A percentile compares a stretch with the other conserved stretches of the same genome.
Evolutionary conservation across 257 asterid species (phyloP).

Genomic region (Forsythia viridissima): DNA sequence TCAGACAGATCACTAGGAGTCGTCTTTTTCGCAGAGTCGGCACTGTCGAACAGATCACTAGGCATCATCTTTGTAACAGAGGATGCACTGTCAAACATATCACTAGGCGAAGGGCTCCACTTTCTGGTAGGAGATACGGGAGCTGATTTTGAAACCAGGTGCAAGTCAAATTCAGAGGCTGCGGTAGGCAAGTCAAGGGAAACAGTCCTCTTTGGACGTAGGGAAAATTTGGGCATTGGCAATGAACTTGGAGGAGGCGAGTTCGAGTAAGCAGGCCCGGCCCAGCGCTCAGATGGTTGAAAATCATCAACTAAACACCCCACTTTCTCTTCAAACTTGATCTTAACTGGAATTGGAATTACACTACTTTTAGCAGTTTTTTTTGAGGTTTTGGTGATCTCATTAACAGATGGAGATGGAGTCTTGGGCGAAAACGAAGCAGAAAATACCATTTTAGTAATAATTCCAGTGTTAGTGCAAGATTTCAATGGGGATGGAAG

Average conservation of each 20-base stretch:
- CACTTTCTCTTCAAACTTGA: constrained; percentile 26
- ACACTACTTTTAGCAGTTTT: constrained; percentile 33
- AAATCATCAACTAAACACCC: constrained; percentile 30
- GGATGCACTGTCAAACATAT: constrained; percentile 5
- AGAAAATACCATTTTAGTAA: constrained; percentile 25
- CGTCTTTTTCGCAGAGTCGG: constrained; percentile 66
- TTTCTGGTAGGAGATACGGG: constrained; percentile 72
- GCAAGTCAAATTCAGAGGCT: constrained; percentile 47
- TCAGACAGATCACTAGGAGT: constrained; percentile 44
- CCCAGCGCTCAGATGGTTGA: constrained; percentile 78
- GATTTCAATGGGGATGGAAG: constrained; percentile 59
- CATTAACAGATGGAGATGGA: constrained; percentile 25
- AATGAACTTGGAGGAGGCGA: constrained; percentile 91
- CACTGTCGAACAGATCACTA: constrained; percentile 33
- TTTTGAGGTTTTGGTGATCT: constrained; percentile 22
- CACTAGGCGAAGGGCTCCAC: constrained; percentile 33
- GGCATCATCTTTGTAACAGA: constrained; percentile 13
- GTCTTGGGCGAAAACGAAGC: constrained; percentile 38
- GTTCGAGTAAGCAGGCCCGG: constrained; percentile 80
- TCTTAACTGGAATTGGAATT: constrained; percentile 44
- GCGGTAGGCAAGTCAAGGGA: constrained; percentile 64
- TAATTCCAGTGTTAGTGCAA: constrained; percentile 22
- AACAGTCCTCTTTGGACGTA: constrained; percentile 60
- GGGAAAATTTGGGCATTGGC: constrained; percentile 71
- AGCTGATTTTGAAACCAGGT: constrained; percentile 59